These are phyloP conservation scores for Teratosphaeria viscida DNA, from an alignment of 2,329 filamentous ascomycete genomes.

Conservation along the genomic window DNA sequence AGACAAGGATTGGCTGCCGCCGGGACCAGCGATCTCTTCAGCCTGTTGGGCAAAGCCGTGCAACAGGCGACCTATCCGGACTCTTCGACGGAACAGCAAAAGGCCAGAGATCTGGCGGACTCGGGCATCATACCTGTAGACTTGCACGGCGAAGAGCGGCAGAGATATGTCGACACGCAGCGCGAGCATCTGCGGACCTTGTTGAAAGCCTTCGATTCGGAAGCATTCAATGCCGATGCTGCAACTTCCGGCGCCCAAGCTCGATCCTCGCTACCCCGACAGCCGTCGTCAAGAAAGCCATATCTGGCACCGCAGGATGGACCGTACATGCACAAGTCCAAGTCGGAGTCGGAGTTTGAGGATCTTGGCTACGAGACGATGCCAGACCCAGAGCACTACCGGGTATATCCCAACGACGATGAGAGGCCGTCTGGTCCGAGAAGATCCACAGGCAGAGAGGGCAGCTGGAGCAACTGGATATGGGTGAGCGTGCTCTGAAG, in stretches of 20 bases:
- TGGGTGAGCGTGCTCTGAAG: constrained; percentile 14
- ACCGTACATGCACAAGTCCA: constrained; percentile 57
- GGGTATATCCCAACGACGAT: constrained; percentile 3
- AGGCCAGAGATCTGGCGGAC: constrained; percentile 42
- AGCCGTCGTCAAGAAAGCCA: constrained; percentile 18
- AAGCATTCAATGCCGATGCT: constrained; percentile 42
- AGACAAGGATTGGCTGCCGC: constrained; percentile 40
- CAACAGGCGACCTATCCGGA: constrained; percentile 34
- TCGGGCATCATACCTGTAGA: constrained; percentile 60
- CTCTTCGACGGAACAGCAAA: constrained; percentile 29
- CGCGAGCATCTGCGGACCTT: constrained; percentile 66
- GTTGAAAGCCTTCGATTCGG: constrained; percentile 66
- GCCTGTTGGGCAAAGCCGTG: constrained; percentile 64
- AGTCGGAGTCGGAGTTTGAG: constrained; percentile 81
- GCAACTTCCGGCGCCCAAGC: constrained; percentile 12
- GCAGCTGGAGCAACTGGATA: constrained; percentile 27
- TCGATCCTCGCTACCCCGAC: constrained; percentile 12
- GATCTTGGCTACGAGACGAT: constrained; percentile 28
- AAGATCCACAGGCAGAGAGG: constrained; percentile 2
- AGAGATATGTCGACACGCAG: constrained; percentile 67
- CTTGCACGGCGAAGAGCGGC: constrained; percentile 58
- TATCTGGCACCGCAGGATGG: constrained; percentile 14
- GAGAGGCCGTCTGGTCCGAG: constrained; percentile 3
- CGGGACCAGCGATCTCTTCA: constrained; percentile 59
- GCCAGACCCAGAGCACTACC: constrained; percentile 24